A percentile compares a stretch with the other conserved stretches of the same genome.
Evolutionary conservation across 2,329 filamentous ascomycete genomes (phyloP).

Genomic region (Kalaharituber pfeilii): DNA sequence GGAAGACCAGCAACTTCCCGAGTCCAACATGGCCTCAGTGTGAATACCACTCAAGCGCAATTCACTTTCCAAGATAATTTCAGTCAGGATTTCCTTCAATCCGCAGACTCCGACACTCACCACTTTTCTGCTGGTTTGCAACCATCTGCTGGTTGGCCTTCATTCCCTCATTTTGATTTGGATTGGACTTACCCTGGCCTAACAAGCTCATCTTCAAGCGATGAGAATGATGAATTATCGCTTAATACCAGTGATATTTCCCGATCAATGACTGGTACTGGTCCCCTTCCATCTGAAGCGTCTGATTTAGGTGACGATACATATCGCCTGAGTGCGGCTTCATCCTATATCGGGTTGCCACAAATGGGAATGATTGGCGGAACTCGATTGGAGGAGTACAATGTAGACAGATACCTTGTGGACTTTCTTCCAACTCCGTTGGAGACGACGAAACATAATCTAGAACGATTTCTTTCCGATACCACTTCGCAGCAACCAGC

Average conservation of each 20-base stretch:
- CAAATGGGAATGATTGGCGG: conserved; percentile 24
- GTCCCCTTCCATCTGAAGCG: conserved; percentile 26
- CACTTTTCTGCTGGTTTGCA: conserved; percentile 34
- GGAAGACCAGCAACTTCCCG: conserved; percentile 38
- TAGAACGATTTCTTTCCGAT: not conserved
- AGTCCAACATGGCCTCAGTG: conserved; percentile 41
- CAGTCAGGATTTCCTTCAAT: conserved; percentile 21
- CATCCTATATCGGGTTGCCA: conserved; percentile 34
- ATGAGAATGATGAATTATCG: conserved; percentile 45
- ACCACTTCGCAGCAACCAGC: not conserved
- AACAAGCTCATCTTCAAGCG: conserved; percentile 45
- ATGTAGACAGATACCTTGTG: not conserved
- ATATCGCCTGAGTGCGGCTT: conserved; percentile 34
- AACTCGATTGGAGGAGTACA: not conserved
- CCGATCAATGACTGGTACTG: conserved; percentile 29
- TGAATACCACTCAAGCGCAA: conserved; percentile 30
- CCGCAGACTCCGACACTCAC: conserved; percentile 24
- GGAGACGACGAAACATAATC: not conserved
- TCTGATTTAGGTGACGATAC: conserved; percentile 32
- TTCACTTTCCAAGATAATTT: conserved; percentile 20
- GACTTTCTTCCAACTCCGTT: not conserved
- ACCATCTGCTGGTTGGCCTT: conserved; percentile 38
- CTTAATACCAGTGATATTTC: conserved; percentile 26
- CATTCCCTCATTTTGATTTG: conserved; percentile 25
- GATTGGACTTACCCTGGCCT: conserved; percentile 31